phyloP scores from a whole-genome alignment of 83 land plant species.

The Isoetes engelmannii region DNA sequence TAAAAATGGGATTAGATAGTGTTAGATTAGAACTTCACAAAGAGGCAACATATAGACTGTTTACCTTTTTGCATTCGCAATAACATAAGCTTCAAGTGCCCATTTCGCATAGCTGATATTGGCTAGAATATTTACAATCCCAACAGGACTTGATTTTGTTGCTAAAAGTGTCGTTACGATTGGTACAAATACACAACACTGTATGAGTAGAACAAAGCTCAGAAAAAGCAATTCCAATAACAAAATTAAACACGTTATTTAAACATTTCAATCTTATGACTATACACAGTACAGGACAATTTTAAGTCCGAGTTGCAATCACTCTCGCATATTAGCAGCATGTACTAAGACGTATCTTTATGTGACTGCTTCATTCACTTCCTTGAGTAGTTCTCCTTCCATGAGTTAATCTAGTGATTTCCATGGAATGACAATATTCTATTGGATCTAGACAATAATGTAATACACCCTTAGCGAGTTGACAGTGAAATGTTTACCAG shows the following conservation, averaged over 20 bases:
- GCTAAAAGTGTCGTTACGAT: conserved; percentile 75
- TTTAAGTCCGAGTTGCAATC: no score
- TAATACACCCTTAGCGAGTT: no score
- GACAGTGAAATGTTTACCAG: conserved; percentile 43
- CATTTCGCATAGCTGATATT: conserved; percentile 65
- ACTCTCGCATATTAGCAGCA: no score
- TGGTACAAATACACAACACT: conserved; percentile 92
- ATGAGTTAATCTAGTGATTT: no score
- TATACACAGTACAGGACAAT: no score
- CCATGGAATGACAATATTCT: no score
- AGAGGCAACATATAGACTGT: neutral
- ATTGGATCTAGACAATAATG: no score
- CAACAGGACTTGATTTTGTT: conserved; percentile 37
- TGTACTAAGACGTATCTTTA: no score
- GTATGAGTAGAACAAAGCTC: conserved; percentile 8
- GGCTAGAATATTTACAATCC: conserved; percentile 33
- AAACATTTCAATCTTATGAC: neutral
- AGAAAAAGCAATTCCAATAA: no score
- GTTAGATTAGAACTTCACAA: neutral
- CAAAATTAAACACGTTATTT: neutral
- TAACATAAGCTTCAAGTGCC: conserved; percentile 89
- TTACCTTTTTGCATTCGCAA: conserved; percentile 84
- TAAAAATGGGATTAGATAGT: neutral
- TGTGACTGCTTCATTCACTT: no score
- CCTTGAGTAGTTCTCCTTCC: no score